Conservation (phyloP, 768 basidiomycete genomes). For the Clitopilus passeckerianus region DNA sequence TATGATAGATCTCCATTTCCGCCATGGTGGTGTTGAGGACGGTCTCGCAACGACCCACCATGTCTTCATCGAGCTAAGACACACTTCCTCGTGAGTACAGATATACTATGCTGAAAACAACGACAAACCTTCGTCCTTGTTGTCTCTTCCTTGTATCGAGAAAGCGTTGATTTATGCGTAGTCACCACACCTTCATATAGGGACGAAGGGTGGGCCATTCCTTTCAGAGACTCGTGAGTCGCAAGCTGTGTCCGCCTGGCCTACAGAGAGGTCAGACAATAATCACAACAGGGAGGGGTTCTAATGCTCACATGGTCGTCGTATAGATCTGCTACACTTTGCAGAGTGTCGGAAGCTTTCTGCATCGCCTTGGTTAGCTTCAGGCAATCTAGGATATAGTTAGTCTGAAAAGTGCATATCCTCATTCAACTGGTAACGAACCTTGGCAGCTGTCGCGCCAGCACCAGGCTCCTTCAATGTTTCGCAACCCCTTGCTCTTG, state of each 20-base stretch:
- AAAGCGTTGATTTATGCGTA: constrained; percentile 68
- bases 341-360: constrained; percentile 66
- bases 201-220: constrained; percentile 69
- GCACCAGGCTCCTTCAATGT: constrained; percentile 79
- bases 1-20: constrained; percentile 78
- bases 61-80: constrained; percentile 52
- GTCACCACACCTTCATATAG: constrained; percentile 72
- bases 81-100: neutral
- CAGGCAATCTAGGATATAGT: constrained; percentile 57
- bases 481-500: constrained; percentile 53
- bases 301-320: constrained; percentile 62
- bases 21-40: constrained; percentile 87
- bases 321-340: constrained; percentile 72
- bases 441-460: constrained; percentile 78
- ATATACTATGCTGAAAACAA: no score
- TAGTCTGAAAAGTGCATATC: neutral
- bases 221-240: constrained; percentile 73
- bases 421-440: constrained; percentile 15
- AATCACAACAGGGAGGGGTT: neutral
- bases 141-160: constrained; percentile 57
- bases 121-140: constrained; percentile 23
- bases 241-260: constrained; percentile 67
- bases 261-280: constrained; percentile 29
- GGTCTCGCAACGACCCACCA: constrained; percentile 77
- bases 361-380: constrained; percentile 75